phyloP scores from a whole-genome alignment of 352 stramenopile species.

The Hyaloperonospora arabidopsidis region DNA sequence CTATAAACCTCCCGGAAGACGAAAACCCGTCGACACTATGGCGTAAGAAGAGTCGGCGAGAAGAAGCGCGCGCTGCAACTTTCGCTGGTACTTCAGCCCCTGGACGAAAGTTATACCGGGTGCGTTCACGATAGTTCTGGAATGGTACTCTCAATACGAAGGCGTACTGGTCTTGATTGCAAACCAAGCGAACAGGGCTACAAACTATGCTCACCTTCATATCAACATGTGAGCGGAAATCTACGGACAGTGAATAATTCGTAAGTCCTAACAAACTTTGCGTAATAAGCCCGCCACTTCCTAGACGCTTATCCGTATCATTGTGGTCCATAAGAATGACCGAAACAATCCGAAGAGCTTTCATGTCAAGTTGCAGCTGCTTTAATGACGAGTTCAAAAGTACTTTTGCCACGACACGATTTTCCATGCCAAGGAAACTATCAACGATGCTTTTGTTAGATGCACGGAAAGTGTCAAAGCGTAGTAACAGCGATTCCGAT shows the following conservation, averaged over 20 bases:
- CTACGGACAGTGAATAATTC: slow-evolving; percentile 41
- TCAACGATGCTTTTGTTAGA: slow-evolving; percentile 60
- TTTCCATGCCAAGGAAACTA: slow-evolving; percentile 57
- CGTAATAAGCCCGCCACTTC: slow-evolving; percentile 35
- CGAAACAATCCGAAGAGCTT: slow-evolving; percentile 64
- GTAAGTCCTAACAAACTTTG: slow-evolving; percentile 73
- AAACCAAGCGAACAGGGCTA: slow-evolving; percentile 64
- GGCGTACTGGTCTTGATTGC: slow-evolving; percentile 76
- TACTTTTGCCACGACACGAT: slow-evolving; percentile 75
- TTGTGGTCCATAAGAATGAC: slow-evolving; percentile 56
- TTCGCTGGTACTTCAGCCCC: slow-evolving; percentile 11
- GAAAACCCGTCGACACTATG: slow-evolving; percentile 22
- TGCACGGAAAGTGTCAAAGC: slow-evolving; percentile 54
- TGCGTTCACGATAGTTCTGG: slow-evolving; percentile 65
- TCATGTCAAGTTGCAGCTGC: slow-evolving; percentile 57
- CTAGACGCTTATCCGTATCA: slow-evolving; percentile 24
- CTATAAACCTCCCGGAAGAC: slow-evolving; percentile 23
- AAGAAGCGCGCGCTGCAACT: slow-evolving; percentile 8
- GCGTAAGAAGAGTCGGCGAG: slow-evolving; percentile 22
- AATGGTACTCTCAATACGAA: slow-evolving; percentile 68
- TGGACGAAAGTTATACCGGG: slow-evolving; percentile 37
- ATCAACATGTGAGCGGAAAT: slow-evolving; percentile 53
- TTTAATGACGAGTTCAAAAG: slow-evolving; percentile 77
- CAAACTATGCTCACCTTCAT: slow-evolving; percentile 50
- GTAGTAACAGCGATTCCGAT: slow-evolving; percentile 60